Evolutionary conservation across 805 yeast species (phyloP), one percentile per base, ranked within the genome.

Genomic region (Zygoascus biomembranicola): DNA sequence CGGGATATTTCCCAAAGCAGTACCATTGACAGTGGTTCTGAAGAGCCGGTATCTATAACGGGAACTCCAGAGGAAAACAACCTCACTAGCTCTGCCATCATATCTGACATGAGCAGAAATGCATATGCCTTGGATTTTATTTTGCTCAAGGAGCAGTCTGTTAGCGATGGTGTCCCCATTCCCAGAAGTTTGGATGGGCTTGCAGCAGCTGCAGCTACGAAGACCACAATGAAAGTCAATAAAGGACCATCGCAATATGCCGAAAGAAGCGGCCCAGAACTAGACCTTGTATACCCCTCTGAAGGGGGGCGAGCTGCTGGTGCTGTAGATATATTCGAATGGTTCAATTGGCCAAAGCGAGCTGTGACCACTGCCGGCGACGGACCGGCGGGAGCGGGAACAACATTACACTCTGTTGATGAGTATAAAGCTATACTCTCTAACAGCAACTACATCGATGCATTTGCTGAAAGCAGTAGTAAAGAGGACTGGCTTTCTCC

Each of bases 81-180:
- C 37, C 20, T 16, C n/a, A 8, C 8, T 10, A 14, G 41, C 23
- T 20, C 28, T 37, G 32, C 55, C 8, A 59, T 62, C 14, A 42
- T 61, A 37, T 57, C 63, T 13, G 66, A 62, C 43, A 61, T 62
- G 65, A 54, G 64, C 31, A 35, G 64, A 28, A 62, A 60, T 31
- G 65, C 66, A 4, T 62, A 61, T 47, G 63, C 63, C 31, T 54
- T 62, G 10, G 66, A 62, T 47, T 60, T 58, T 49, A 53, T 62
- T 43, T 52, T 62, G 39, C 39, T 35, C 10, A 35, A 35, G 8
- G 39, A 35, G 39, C 39, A 35, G 26, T 52, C 59, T 19, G 53
- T 23, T 23, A 23, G 6, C 3, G 8, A 35, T 3, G 39, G 2
- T 4, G 8, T 3, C 16, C 16, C 13, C 5, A 11, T 13, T 13